Evolutionary conservation across 345 rosid genomes (phyloP).

Genomic region (Reutealis trisperma): DNA sequence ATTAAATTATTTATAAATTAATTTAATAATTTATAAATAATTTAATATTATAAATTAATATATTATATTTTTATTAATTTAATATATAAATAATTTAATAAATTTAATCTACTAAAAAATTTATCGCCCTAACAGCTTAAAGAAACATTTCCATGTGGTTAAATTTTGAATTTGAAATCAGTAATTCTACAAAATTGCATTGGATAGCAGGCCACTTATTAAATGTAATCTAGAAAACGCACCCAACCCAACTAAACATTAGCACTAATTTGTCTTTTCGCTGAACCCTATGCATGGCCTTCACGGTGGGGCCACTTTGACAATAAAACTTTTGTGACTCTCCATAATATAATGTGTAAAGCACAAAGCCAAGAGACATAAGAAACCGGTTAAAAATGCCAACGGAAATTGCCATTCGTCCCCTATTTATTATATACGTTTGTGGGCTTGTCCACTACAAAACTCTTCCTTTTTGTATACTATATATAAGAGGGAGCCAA

Average conservation of each 20-base stretch:
- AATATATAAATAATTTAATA: too few relatives aligned
- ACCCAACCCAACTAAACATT: neutral
- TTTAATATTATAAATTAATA: too few relatives aligned
- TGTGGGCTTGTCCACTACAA: neutral
- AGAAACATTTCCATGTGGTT: too few relatives aligned
- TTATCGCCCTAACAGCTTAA: too few relatives aligned
- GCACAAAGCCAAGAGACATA: neutral
- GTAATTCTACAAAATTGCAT: neutral
- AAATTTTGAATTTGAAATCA: neutral
- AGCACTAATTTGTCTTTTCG: conserved; percentile 4
- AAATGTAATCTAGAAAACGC: neutral
- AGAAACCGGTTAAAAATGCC: conserved; percentile 4
- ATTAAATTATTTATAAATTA: too few relatives aligned
- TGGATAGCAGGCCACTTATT: neutral
- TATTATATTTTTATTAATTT: too few relatives aligned
- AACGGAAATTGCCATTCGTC: neutral
- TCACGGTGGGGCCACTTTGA: conserved; percentile 20
- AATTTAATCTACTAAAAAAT: too few relatives aligned
- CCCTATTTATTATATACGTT: neutral
- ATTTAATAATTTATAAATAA: too few relatives aligned
- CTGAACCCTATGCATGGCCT: neutral
- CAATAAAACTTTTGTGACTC: neutral
- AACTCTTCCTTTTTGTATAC: too few relatives aligned
- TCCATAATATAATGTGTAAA: neutral
- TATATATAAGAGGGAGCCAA: too few relatives aligned